Evolutionary conservation across 2,329 filamentous ascomycete species (phyloP), one percentile per base, ranked within the genome.

Genomic region (Penicillium frequentans): DNA sequence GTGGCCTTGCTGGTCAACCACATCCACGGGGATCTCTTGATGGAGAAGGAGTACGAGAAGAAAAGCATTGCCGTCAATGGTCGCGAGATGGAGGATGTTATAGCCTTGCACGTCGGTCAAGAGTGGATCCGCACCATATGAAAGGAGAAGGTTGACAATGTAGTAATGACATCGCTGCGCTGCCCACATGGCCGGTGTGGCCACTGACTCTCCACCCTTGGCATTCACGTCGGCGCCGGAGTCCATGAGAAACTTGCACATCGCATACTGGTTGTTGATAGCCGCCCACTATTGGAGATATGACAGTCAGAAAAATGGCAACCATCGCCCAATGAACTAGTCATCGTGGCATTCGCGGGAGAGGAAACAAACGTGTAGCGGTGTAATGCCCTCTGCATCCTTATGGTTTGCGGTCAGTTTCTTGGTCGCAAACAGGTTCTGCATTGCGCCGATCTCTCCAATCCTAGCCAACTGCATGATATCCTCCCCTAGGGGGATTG

Each of bases 161-260:
- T 98, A 97, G 80, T 98, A 96, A 76, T 98, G 90, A 73, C 93
- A 96, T 70, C 92, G 85, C 77, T 98, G 96, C 56, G 93, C 95
- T 33, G 95, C 95, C 95, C 95, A 99, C 77, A 98, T 92, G 1
- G 96, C 87, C 16, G 95, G 90, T 44, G 95, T 98, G 16, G 95
- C 93, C 43, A 96, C 84, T 10, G 93, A 96, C 71, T 98, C 93
- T 74, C 95, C 95, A 74, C 96, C 95, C 75, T 96, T 96, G 61
- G 87, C 89, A 77, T 99, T 98, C 69, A 98, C 89, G 71, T 96
- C 90, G 70, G 93, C 95, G 70, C 92, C 92, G 49, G 81, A 81
- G 64, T 89, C 90, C 72, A 99, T 85, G 45, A 99, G 86, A 76
- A 96, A 97, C 75, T 95, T 93, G 84, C 93, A 97, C 81, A 98